phyloP scores from a whole-genome alignment of 352 stramenopile species.

The Pythium brachiatum region DNA sequence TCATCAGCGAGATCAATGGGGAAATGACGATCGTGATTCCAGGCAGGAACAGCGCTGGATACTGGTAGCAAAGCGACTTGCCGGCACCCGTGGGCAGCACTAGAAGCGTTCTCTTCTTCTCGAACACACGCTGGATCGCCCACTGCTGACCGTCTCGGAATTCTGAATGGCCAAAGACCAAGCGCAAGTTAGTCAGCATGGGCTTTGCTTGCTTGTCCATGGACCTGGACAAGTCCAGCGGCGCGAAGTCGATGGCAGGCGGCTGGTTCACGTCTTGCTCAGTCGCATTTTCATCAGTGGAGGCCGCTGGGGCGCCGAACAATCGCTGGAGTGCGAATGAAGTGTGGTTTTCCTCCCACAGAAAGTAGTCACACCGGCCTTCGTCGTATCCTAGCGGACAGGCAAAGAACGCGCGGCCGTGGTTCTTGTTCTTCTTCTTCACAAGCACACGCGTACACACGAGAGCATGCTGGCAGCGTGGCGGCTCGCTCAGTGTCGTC shows the following conservation, averaged over 20 bases:
- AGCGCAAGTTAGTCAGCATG: constrained; percentile 63
- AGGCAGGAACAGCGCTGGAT: constrained; percentile 81
- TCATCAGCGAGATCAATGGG: constrained; percentile 92
- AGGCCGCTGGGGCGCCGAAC: constrained; percentile 17
- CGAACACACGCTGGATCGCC: constrained; percentile 76
- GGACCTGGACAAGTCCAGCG: constrained; percentile 46
- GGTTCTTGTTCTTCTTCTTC: constrained; percentile 87
- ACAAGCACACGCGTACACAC: constrained; percentile 57
- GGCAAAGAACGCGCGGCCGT: constrained; percentile 66
- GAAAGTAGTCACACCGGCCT: constrained; percentile 81
- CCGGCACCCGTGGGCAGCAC: constrained; percentile 97
- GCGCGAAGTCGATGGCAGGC: constrained; percentile 35
- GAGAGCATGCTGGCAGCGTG: constrained; percentile 68
- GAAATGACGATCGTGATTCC: constrained; percentile 93
- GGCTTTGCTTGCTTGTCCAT: constrained; percentile 43
- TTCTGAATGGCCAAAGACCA: constrained; percentile 83
- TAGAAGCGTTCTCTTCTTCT: constrained; percentile 74
- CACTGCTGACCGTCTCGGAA: constrained; percentile 84
- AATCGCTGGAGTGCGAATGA: constrained; percentile 60
- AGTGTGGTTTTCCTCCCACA: constrained; percentile 80
- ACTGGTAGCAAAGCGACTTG: constrained; percentile 98
- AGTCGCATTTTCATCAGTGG: background rate
- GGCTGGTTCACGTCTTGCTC: constrained; percentile 3
- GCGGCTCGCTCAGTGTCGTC: constrained; percentile 19
- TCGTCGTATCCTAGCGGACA: constrained; percentile 71